Percentiles rank a stretch among this genome's conserved stretches.
Conservation (phyloP, 2,329 filamentous ascomycete species). For the Phyllosticta citriasiana region DNA sequence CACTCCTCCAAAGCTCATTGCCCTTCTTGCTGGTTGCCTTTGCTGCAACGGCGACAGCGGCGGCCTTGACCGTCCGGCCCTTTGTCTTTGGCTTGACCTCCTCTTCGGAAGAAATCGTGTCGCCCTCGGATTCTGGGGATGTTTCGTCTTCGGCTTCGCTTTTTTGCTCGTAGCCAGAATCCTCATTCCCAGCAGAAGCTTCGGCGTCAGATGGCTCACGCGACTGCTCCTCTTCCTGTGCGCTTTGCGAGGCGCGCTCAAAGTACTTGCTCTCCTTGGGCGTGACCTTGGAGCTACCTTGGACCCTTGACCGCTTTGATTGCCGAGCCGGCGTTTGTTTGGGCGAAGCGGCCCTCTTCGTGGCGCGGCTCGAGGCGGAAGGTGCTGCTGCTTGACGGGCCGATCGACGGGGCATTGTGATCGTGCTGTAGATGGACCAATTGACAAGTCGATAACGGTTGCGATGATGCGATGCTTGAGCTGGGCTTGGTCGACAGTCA, state of each 20-base stretch:
- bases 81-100: constrained; percentile 19
- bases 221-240: constrained; percentile 17
- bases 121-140: constrained; percentile 22
- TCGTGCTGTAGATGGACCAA: neutral
- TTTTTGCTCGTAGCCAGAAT: constrained; percentile 34
- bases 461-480: neutral
- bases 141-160: constrained; percentile 22
- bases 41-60: constrained; percentile 11
- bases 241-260: constrained; percentile 21
- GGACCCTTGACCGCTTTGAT: constrained; percentile 24
- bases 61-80: constrained; percentile 12
- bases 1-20: constrained; percentile 47
- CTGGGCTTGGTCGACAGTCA: neutral
- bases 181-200: constrained; percentile 22
- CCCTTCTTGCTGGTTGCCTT: constrained; percentile 18
- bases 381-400: constrained; percentile 13
- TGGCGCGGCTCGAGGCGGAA: constrained; percentile 17
- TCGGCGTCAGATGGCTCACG: constrained; percentile 21
- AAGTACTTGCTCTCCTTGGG: constrained; percentile 24
- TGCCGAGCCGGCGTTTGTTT: constrained; percentile 20
- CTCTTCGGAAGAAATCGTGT: constrained; percentile 19
- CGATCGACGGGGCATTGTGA: constrained; percentile 23
- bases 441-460: neutral
- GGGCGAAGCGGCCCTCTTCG: constrained; percentile 25
- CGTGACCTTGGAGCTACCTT: constrained; percentile 13